Evolutionary conservation across 2,329 filamentous ascomycete genomes (phyloP).

Genomic region (Clonostachys sp.): DNA sequence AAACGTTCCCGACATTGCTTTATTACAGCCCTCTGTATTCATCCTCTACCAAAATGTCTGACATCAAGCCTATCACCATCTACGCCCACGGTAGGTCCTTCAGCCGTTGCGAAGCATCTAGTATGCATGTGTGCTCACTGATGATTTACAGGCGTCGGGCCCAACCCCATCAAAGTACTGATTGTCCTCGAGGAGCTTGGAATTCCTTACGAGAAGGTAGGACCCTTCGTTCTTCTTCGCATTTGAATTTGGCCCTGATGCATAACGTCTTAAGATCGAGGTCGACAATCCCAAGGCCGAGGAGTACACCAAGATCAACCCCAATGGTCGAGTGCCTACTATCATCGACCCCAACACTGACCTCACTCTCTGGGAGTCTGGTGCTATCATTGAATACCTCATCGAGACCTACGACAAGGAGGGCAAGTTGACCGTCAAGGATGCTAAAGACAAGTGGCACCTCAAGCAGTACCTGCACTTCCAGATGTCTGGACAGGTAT

Average conservation of each 20-base stretch:
- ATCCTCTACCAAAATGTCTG: slow-evolving; percentile 3
- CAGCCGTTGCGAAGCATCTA: background rate
- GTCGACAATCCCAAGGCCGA: slow-evolving; percentile 15
- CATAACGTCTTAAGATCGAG: slow-evolving; percentile 6
- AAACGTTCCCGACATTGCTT: background rate
- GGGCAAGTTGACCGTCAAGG: slow-evolving; percentile 14
- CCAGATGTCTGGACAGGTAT: slow-evolving; percentile 28
- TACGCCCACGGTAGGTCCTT: slow-evolving; percentile 6
- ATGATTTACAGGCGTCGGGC: slow-evolving; percentile 12
- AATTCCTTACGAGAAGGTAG: slow-evolving; percentile 23
- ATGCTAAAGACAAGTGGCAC: slow-evolving; percentile 17
- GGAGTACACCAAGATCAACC: slow-evolving; percentile 19
- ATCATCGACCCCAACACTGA: slow-evolving; percentile 26
- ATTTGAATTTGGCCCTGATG: background rate
- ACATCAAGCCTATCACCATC: slow-evolving; percentile 10
- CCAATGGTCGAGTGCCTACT: slow-evolving; percentile 25
- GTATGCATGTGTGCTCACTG: background rate
- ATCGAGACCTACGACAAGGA: slow-evolving; percentile 19
- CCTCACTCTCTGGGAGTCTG: slow-evolving; percentile 14
- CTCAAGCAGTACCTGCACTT: slow-evolving; percentile 28
- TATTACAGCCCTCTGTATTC: background rate
- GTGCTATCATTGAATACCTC: slow-evolving; percentile 22
- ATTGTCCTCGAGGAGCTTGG: slow-evolving; percentile 28
- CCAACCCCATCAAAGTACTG: slow-evolving; percentile 23
- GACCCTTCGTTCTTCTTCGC: background rate